Evolutionary conservation across 2,329 filamentous ascomycete genomes (phyloP).

Genomic region (Fusarium mexicanum): DNA sequence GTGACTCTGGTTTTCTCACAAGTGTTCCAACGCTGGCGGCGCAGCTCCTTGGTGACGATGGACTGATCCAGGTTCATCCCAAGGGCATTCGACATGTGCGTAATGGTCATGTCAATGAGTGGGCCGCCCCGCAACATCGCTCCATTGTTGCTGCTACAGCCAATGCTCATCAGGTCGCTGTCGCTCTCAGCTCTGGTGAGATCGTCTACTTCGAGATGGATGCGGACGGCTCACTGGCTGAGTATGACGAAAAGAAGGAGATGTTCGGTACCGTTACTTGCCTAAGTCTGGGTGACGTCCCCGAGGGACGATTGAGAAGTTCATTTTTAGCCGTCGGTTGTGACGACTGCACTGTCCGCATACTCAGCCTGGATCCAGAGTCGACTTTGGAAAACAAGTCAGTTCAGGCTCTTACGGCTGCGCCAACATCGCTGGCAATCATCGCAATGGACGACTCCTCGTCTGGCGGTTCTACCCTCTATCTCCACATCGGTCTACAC

Average conservation of each 20-base stretch:
- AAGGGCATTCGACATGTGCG: slow-evolving; percentile 93
- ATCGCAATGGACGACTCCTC: slow-evolving; percentile 97
- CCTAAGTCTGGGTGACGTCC: slow-evolving; percentile 91
- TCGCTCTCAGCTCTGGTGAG: slow-evolving; percentile 94
- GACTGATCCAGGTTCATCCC: slow-evolving; percentile 94
- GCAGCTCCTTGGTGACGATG: slow-evolving; percentile 92
- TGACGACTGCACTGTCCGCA: slow-evolving; percentile 94
- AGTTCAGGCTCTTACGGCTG: slow-evolving; percentile 90
- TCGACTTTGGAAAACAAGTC: slow-evolving; percentile 93
- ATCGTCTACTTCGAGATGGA: slow-evolving; percentile 99
- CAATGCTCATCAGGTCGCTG: slow-evolving; percentile 91
- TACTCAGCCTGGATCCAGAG: slow-evolving; percentile 89
- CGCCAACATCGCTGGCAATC: slow-evolving; percentile 87
- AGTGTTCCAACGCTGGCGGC: slow-evolving; percentile 90
- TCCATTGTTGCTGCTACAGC: slow-evolving; percentile 95
- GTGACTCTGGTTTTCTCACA: slow-evolving; percentile 90
- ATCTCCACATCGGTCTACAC: slow-evolving; percentile 94
- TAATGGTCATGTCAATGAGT: slow-evolving; percentile 84
- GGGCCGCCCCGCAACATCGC: slow-evolving; percentile 91
- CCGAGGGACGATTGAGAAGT: slow-evolving; percentile 87
- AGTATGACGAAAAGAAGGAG: slow-evolving; percentile 94
- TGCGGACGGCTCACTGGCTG: slow-evolving; percentile 85
- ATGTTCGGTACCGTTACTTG: slow-evolving; percentile 97
- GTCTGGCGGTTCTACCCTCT: slow-evolving; percentile 86
- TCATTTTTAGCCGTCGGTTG: slow-evolving; percentile 96